Evolutionary conservation across 2,329 filamentous ascomycete species (phyloP).

Genomic region (Lachnellula suecica): DNA sequence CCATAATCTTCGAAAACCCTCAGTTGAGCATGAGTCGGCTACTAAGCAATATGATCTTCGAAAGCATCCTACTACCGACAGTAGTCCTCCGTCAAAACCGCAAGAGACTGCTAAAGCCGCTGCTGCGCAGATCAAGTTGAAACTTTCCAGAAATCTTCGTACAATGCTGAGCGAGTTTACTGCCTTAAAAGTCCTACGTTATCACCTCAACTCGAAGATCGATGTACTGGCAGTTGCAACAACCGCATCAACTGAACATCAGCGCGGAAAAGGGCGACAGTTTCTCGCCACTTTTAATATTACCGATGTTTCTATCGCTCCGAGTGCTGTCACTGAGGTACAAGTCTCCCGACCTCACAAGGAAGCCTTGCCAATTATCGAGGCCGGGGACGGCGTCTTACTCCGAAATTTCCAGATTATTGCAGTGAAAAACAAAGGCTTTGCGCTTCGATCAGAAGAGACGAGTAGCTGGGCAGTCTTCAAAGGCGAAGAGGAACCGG

Average conservation of each 20-base stretch:
- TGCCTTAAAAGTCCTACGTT: conserved; percentile 51
- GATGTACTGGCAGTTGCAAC: conserved; percentile 57
- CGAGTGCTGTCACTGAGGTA: conserved; percentile 50
- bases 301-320: conserved; percentile 54
- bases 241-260: conserved; percentile 47
- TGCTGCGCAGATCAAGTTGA: conserved; percentile 24
- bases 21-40: not conserved
- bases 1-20: not conserved
- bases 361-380: conserved; percentile 53
- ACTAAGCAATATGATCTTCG: not conserved
- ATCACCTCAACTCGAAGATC: conserved; percentile 46
- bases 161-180: conserved; percentile 51
- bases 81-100: conserved; percentile 21
- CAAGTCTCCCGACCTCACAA: conserved; percentile 59
- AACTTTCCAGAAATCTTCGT: conserved; percentile 25
- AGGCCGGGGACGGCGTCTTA: conserved; percentile 56
- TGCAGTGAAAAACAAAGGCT: conserved; percentile 53
- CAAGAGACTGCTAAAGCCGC: conserved; percentile 20
- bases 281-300: conserved; percentile 59
- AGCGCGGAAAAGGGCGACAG: conserved; percentile 56
- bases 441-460: conserved; percentile 49
- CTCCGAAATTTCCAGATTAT: conserved; percentile 56
- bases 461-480: conserved; percentile 63
- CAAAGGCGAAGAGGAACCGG: conserved; percentile 40
- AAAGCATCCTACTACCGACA: not conserved